Evolutionary conservation across 148 eudicot genomes (phyloP).

Genomic region (Pharnaceum exiguum): DNA sequence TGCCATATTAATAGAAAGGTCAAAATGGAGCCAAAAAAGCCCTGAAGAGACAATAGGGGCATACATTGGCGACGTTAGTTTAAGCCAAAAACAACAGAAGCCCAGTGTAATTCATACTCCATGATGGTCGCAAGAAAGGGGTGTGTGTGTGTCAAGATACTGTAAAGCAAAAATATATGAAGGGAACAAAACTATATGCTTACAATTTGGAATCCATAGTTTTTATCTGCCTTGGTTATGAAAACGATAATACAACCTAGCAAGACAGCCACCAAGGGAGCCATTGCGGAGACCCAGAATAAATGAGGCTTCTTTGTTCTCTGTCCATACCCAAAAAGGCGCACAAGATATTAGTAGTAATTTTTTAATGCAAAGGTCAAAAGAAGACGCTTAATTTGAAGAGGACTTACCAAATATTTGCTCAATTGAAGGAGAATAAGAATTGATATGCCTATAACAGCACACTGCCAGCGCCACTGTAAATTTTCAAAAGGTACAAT

Average conservation of each 20-base stretch:
- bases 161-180: not conserved
- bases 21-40: not conserved
- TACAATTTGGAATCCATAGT: slow-evolving; percentile 69
- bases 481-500: not conserved
- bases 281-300: slow-evolving; percentile 81
- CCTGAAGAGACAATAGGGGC: too few relatives aligned
- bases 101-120: too few relatives aligned
- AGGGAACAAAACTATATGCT: slow-evolving; percentile 21
- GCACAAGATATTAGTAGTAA: not conserved
- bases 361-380: not conserved
- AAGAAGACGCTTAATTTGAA: too few relatives aligned
- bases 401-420: slow-evolving; percentile 46
- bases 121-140: too few relatives aligned
- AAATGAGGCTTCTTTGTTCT: slow-evolving; percentile 58
- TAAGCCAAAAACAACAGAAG: too few relatives aligned
- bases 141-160: not conserved
- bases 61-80: too few relatives aligned
- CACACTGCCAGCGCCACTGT: slow-evolving; percentile 80
- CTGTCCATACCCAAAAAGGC: slow-evolving; percentile 39
- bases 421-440: slow-evolving; percentile 63
- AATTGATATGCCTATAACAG: slow-evolving; percentile 61
- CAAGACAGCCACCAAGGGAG: slow-evolving; percentile 59
- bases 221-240: slow-evolving; percentile 62
- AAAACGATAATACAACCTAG: slow-evolving; percentile 65
- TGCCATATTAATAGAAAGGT: slow-evolving; percentile 12